These are phyloP conservation scores for Fusarium brevicatenulatum DNA, from an alignment of 2,329 filamentous ascomycete species.

Conservation along the genomic window DNA sequence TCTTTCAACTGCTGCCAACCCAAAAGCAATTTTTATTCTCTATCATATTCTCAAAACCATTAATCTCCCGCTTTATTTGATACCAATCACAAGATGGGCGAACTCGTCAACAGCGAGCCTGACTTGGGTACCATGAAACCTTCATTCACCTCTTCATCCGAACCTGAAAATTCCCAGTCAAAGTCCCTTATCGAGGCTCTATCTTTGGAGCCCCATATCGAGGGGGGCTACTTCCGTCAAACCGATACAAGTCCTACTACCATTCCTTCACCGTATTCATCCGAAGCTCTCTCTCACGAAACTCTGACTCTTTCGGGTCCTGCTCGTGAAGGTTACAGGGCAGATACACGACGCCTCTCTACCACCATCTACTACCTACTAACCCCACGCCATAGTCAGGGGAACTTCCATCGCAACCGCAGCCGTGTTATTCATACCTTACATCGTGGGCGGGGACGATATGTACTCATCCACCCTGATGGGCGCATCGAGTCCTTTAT, in stretches of 20 bases:
- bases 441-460: constrained; percentile 69
- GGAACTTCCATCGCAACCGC: constrained; percentile 71
- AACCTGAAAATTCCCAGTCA: constrained; percentile 29
- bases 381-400: constrained; percentile 63
- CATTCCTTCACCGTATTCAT: constrained; percentile 60
- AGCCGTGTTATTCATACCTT: constrained; percentile 72
- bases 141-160: constrained; percentile 24
- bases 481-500: constrained; percentile 71
- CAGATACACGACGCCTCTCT: constrained; percentile 60
- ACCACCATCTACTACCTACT: constrained; percentile 74
- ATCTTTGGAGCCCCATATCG: constrained; percentile 64
- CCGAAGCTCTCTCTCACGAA: constrained; percentile 49
- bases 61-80: neutral
- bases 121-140: constrained; percentile 30
- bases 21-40: neutral
- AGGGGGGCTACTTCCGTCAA: constrained; percentile 72
- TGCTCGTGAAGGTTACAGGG: constrained; percentile 50
- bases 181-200: constrained; percentile 52
- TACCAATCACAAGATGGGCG: constrained; percentile 20
- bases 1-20: neutral
- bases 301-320: constrained; percentile 48
- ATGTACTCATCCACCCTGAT: constrained; percentile 70
- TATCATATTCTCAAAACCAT: neutral
- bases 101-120: constrained; percentile 3
- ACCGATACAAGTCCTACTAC: constrained; percentile 65